Evolutionary conservation across 129 eudicot species (phyloP).

Genomic region (Chrysanthemum seticuspe): DNA sequence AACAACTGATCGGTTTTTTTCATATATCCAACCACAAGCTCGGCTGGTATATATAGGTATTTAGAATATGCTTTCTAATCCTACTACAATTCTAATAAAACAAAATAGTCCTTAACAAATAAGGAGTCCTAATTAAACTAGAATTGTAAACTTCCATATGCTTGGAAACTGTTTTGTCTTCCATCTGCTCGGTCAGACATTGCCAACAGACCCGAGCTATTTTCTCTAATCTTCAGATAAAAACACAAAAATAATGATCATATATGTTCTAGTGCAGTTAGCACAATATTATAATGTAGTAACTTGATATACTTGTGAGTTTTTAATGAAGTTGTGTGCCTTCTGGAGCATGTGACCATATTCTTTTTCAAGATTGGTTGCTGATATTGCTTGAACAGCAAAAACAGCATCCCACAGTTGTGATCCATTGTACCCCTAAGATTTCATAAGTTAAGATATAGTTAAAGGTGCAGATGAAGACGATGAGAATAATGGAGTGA

Average conservation of each 20-base stretch:
- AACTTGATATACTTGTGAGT: constrained; percentile 44
- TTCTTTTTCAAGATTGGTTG: constrained; percentile 44
- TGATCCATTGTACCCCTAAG: constrained; percentile 63
- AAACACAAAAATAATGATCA: neutral
- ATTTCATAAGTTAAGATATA: constrained; percentile 5
- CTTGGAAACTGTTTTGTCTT: no score
- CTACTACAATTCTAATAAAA: no score
- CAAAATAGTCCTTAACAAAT: no score
- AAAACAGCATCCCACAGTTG: constrained; percentile 68
- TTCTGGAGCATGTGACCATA: constrained; percentile 46
- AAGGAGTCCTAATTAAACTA: no score
- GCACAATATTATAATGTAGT: neutral
- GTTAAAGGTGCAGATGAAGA: neutral
- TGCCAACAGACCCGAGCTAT: constrained; percentile 41
- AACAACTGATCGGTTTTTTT: no score
- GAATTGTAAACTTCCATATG: no score
- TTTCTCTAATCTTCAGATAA: constrained; percentile 37
- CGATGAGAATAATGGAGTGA: neutral
- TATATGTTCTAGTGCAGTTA: neutral
- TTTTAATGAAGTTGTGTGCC: constrained; percentile 54
- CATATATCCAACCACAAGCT: no score
- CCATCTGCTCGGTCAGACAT: no score
- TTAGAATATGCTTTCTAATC: no score
- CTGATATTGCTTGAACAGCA: constrained; percentile 57
- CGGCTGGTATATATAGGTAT: no score